Percentiles rank a stretch among this genome's conserved stretches.
These are phyloP conservation scores for Phytophthora brassicae DNA, from an alignment of 352 stramenopile genomes.

Conservation along the genomic window DNA sequence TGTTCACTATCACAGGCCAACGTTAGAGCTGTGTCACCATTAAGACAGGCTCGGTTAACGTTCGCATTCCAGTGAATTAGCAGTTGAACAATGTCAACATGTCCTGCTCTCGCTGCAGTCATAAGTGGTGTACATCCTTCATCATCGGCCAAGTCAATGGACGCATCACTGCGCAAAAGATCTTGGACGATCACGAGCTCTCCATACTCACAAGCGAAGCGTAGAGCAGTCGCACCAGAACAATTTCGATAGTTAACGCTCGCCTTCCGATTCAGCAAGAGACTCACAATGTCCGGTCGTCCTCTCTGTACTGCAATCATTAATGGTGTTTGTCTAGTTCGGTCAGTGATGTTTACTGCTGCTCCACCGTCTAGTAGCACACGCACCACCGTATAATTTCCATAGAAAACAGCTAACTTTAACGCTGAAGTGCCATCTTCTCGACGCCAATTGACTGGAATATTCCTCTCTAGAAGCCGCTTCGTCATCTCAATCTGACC, in stretches of 20 bases:
- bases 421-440: slow-evolving; percentile 23
- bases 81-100: slow-evolving; percentile 19
- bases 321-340: slow-evolving; percentile 19
- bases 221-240: slow-evolving; percentile 22
- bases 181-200: slow-evolving; percentile 13
- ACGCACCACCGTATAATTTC: slow-evolving; percentile 14
- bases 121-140: slow-evolving; percentile 36
- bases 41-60: slow-evolving; percentile 15
- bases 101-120: slow-evolving; percentile 16
- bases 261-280: slow-evolving; percentile 26
- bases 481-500: slow-evolving; percentile 18
- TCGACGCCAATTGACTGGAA: slow-evolving; percentile 17
- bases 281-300: slow-evolving; percentile 13
- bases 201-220: slow-evolving; percentile 21
- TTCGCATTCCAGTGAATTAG: slow-evolving; percentile 22
- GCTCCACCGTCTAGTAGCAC: slow-evolving; percentile 27
- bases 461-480: slow-evolving; percentile 23
- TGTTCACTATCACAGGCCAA: slow-evolving; percentile 24
- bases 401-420: slow-evolving; percentile 24
- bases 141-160: slow-evolving; percentile 22
- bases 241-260: slow-evolving; percentile 19
- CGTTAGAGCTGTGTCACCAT: slow-evolving; percentile 20
- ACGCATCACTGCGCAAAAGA: slow-evolving; percentile 21
- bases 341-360: slow-evolving; percentile 17
- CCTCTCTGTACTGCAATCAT: slow-evolving; percentile 18